These are phyloP conservation scores for Phyllosticta ampelicida DNA, from an alignment of 2,329 filamentous ascomycete species.

Conservation along the genomic window DNA sequence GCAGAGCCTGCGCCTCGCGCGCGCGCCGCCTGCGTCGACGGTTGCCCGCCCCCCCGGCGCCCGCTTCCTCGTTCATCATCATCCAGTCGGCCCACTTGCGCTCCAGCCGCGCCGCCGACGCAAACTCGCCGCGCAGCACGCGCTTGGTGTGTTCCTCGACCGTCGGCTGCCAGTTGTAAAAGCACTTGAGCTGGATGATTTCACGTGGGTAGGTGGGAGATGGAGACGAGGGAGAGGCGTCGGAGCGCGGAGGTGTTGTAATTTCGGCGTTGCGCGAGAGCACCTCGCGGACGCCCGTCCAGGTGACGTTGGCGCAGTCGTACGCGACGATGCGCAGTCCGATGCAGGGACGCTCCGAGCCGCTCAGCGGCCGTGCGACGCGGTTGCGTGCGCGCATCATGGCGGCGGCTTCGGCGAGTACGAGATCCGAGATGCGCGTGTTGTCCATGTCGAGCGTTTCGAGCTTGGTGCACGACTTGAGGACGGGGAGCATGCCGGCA, in stretches of 20 bases:
- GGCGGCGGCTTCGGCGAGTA: constrained; percentile 73
- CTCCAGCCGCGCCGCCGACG: constrained; percentile 67
- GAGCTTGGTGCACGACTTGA: constrained; percentile 63
- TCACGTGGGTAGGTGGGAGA: constrained; percentile 56
- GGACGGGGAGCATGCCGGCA: constrained; percentile 67
- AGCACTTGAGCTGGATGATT: constrained; percentile 81
- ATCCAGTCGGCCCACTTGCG: constrained; percentile 90
- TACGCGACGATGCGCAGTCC: constrained; percentile 74
- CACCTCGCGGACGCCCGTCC: constrained; percentile 82
- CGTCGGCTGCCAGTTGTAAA: constrained; percentile 90
- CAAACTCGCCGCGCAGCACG: constrained; percentile 65
- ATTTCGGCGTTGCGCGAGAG: constrained; percentile 74
- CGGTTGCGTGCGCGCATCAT: constrained; percentile 59
- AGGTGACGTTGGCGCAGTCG: constrained; percentile 85
- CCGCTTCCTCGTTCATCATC: constrained; percentile 81
- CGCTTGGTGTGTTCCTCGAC: constrained; percentile 89
- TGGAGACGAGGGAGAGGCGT: constrained; percentile 19
- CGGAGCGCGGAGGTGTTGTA: constrained; percentile 34
- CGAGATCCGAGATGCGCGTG: constrained; percentile 77
- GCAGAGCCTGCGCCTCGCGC: constrained; percentile 64
- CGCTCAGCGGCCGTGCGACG: constrained; percentile 23
- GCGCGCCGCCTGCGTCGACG: constrained; percentile 65
- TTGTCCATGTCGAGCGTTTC: constrained; percentile 80
- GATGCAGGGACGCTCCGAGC: constrained; percentile 29
- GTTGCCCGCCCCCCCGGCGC: constrained; percentile 51